Evolutionary conservation across 768 basidiomycete genomes (phyloP).

Genomic region (Rhodotorula babjevae): DNA sequence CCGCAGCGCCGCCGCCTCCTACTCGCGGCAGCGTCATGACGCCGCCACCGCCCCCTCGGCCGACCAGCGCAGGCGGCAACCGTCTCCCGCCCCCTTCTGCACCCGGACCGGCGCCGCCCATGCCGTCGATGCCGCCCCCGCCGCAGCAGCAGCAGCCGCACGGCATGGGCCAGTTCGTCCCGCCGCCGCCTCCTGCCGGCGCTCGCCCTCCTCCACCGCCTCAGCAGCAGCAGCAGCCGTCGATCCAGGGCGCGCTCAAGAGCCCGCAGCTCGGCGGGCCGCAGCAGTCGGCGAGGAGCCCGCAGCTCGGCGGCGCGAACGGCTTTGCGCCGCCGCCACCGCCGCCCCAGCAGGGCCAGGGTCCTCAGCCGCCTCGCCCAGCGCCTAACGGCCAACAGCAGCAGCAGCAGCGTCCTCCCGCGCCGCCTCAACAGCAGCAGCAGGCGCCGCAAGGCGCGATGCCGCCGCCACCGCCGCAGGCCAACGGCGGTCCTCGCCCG

Average conservation of each 20-base stretch:
- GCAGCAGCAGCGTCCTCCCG: not conserved
- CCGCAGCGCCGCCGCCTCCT: constrained; percentile 30
- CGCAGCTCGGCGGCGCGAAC: no score
- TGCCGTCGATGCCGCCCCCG: constrained; percentile 12
- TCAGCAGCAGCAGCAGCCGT: not conserved
- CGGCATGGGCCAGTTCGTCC: constrained; percentile 53
- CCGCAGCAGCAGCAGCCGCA: constrained; percentile 34
- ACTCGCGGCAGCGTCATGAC: constrained; percentile 26
- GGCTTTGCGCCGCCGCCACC: not conserved
- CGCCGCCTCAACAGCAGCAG: constrained; percentile 4
- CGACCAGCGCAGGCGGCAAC: constrained; percentile 3
- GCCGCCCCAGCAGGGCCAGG: not conserved
- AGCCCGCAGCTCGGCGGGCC: no score
- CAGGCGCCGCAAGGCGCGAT: no score
- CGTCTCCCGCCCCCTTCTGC: not conserved
- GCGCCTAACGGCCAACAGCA: not conserved
- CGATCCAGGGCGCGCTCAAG: no score
- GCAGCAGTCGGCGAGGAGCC: no score
- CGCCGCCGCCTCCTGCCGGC: constrained; percentile 38
- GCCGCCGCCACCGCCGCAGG: constrained; percentile 14
- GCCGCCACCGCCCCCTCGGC: constrained; percentile 25
- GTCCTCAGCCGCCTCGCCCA: no score
- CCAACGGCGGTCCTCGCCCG: not conserved
- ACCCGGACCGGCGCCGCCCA: constrained; percentile 1
- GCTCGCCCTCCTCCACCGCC: not conserved